Percentiles rank a stretch among this genome's conserved stretches.
phyloP scores from a whole-genome alignment of 805 yeast genomes.

The Candida tallmaniae region DNA sequence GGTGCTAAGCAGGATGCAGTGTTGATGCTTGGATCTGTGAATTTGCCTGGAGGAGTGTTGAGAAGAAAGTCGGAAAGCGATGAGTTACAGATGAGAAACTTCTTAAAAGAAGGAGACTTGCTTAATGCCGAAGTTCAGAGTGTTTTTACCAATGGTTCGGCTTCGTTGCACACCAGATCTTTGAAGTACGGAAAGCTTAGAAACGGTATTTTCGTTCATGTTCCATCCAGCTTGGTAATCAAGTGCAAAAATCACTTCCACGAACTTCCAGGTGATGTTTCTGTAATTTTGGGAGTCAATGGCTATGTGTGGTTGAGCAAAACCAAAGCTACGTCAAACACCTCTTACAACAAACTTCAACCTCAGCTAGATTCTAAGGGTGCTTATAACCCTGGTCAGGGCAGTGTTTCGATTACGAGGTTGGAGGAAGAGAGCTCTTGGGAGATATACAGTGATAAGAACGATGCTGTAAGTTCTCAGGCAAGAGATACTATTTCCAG shows the following conservation, averaged over 20 bases:
- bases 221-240: constrained; percentile 78
- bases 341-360: constrained; percentile 29
- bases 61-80: constrained; percentile 93
- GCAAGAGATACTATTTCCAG: constrained; percentile 74
- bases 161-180: constrained; percentile 92
- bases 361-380: constrained; percentile 35
- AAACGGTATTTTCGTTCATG: constrained; percentile 78
- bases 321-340: constrained; percentile 29
- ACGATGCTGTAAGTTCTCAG: constrained; percentile 63
- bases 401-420: constrained; percentile 70
- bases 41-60: constrained; percentile 94
- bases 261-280: constrained; percentile 90
- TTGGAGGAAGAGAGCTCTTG: constrained; percentile 89
- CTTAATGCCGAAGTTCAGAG: constrained; percentile 95
- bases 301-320: constrained; percentile 92
- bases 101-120: constrained; percentile 92
- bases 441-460: constrained; percentile 91
- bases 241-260: constrained; percentile 86
- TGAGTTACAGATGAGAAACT: constrained; percentile 92
- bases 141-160: constrained; percentile 83
- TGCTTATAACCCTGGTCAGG: constrained; percentile 51
- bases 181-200: constrained; percentile 91
- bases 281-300: constrained; percentile 86
- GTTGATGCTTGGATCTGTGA: constrained; percentile 89
- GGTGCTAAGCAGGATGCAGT: constrained; percentile 94